Evolutionary conservation across 164 flowering plant genomes (phyloP), one percentile per base, ranked within the genome.

Genomic region (Tetrastigma voinierianum): DNA sequence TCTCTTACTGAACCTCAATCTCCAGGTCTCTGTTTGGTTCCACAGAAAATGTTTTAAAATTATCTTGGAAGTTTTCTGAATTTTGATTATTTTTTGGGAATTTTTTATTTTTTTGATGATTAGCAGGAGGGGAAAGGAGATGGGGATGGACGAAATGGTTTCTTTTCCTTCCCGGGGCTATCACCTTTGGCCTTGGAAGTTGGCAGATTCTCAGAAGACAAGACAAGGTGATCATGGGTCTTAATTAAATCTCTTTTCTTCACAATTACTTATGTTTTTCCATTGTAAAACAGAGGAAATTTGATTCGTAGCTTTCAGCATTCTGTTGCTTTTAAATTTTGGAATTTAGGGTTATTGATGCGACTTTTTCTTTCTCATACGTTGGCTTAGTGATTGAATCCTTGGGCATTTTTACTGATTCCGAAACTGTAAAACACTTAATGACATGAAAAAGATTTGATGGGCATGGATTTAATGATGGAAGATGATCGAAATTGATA

Each of bases 181-280:
- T 94, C 43, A 81, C 95, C 21, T 94, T 94, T 79, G 98, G 98
- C 32, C 92, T 94, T 53, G 97, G 98, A 25, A 85, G 92, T 59
- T 94, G 98, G 97, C 97, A 94, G 79, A 80, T 94, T 65, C 68
- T 94, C 74, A 79, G 97, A 72, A 78, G 97, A 68, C 82, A 79
- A 60, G 89, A 89, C 20, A 91, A 91, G 93, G 91, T 86, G 48
- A 12, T 32, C 40, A 32, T 32, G 40, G 40, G 40, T 32, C 40
- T 32, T 4, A 32, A 32, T 32, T 32, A 32, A 21, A 7, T 18
- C 10, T 45, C 9, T 46, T 15, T 51, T 23, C 45, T 19, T 16
- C 46, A 6, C 4, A 40, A 57, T 57, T 43, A 46, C 2, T n/a
- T 18, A 17, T 60, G 16, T 14, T 2, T 51, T 7, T 15, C 7